Conservation (phyloP, 1,139 yeast genomes). For the Geotrichum klebahnii region DNA sequence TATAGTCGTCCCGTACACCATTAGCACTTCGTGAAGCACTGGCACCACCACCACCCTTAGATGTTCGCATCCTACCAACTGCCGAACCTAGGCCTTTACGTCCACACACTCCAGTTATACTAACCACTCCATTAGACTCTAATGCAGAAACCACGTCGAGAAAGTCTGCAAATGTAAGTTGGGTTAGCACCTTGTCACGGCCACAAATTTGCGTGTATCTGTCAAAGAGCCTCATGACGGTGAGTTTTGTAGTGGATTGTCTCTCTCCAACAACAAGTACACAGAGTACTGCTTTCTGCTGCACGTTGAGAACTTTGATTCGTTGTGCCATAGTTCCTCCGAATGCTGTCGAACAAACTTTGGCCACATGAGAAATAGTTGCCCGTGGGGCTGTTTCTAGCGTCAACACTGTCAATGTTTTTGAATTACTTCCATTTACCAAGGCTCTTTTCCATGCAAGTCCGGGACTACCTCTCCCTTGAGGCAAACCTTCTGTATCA, state of each 20-base stretch:
- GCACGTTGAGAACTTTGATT: constrained; percentile 59
- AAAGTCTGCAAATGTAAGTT: constrained; percentile 68
- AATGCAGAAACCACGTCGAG: constrained; percentile 71
- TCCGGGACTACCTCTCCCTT: constrained; percentile 9
- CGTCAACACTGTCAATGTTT: constrained; percentile 14
- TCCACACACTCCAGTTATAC: constrained; percentile 37
- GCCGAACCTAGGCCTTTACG: constrained; percentile 23
- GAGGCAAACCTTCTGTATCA: not conserved
- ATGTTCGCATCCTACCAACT: constrained; percentile 4
- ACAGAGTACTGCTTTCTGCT: constrained; percentile 62
- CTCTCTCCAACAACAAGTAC: constrained; percentile 13
- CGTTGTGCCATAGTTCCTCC: constrained; percentile 47
- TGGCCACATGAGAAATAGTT: constrained; percentile 71
- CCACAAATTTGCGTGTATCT: constrained; percentile 47
- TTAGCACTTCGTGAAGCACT: constrained; percentile 23
- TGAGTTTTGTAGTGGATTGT: constrained; percentile 32
- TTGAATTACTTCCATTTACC: constrained; percentile 10
- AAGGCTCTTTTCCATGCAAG: constrained; percentile 16
- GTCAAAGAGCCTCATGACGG: constrained; percentile 60
- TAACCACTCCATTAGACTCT: constrained; percentile 61
- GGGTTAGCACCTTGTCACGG: constrained; percentile 47
- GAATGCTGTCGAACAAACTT: constrained; percentile 59
- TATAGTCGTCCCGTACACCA: constrained; percentile 41
- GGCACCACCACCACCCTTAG: constrained; percentile 25
- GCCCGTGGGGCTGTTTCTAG: constrained; percentile 49